A percentile compares a stretch with the other conserved stretches of the same genome.
These are phyloP conservation scores for Alternaria dauci DNA, from an alignment of 2,329 filamentous ascomycete species.

Conservation along the genomic window DNA sequence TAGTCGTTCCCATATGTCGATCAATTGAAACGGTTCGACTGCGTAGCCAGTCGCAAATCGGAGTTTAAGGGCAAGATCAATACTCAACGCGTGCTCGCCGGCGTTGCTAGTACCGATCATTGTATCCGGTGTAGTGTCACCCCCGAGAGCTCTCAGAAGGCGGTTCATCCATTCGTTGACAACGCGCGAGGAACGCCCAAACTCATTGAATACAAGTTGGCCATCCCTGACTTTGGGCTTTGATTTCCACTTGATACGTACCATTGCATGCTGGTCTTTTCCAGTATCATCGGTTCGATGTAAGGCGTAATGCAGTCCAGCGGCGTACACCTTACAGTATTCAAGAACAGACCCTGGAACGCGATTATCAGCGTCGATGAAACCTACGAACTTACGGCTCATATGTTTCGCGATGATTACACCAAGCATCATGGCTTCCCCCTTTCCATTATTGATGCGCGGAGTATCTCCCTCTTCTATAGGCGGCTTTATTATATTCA, in stretches of 20 bases:
- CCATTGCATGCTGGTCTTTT: slow-evolving; percentile 17
- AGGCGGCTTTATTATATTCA: slow-evolving; percentile 2
- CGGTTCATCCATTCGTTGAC: slow-evolving; percentile 27
- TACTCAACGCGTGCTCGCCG: slow-evolving; percentile 28
- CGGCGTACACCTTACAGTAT: slow-evolving; percentile 29
- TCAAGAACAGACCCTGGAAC: slow-evolving; percentile 26
- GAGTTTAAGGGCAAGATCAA: slow-evolving; percentile 21
- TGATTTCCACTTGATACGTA: slow-evolving; percentile 30
- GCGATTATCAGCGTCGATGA: slow-evolving; percentile 30
- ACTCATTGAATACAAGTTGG: slow-evolving; percentile 16
- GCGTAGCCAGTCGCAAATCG: slow-evolving; percentile 27
- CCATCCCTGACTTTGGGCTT: slow-evolving; percentile 24
- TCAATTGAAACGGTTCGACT: slow-evolving; percentile 26
- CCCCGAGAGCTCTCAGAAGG: slow-evolving; percentile 3
- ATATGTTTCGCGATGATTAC: slow-evolving; percentile 18
- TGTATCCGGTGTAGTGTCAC: not conserved
- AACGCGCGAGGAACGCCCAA: slow-evolving; percentile 24
- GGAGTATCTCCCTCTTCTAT: not conserved
- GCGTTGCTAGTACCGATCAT: slow-evolving; percentile 24
- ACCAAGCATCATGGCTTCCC: slow-evolving; percentile 29
- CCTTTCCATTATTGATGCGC: slow-evolving; percentile 25
- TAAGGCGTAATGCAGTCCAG: slow-evolving; percentile 19
- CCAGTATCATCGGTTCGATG: not conserved
- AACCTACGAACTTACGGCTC: slow-evolving; percentile 17
- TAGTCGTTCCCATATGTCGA: slow-evolving; percentile 20